A percentile compares a stretch with the other conserved stretches of the same genome.
phyloP scores from a whole-genome alignment of 2,329 filamentous ascomycete species.

The Podosphaera leucotricha region DNA sequence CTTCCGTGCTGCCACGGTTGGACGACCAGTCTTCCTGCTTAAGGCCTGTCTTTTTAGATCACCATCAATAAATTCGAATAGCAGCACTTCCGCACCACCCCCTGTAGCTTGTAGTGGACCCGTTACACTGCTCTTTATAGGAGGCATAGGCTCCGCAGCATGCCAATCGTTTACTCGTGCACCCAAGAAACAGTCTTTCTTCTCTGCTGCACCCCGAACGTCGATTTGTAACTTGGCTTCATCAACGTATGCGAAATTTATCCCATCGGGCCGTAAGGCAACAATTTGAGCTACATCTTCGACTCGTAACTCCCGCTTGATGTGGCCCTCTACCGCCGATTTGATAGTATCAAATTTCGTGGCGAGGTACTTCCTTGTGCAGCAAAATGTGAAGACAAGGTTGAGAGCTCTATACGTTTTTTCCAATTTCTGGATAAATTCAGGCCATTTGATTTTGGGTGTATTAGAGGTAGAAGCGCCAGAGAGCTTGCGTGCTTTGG shows the following conservation, averaged over 20 bases:
- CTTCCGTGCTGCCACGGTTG: slow-evolving; percentile 40
- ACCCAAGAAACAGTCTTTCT: slow-evolving; percentile 39
- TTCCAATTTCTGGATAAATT: slow-evolving; percentile 45
- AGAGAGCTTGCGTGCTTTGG: slow-evolving; percentile 22
- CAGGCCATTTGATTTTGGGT: slow-evolving; percentile 36
- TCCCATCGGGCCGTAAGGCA: slow-evolving; percentile 49
- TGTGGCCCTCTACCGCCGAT: slow-evolving; percentile 63
- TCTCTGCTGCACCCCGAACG: slow-evolving; percentile 36
- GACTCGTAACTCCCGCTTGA: slow-evolving; percentile 41
- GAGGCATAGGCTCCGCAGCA: slow-evolving; percentile 24
- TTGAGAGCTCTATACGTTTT: slow-evolving; percentile 70
- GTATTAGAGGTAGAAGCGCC: slow-evolving; percentile 15
- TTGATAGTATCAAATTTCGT: slow-evolving; percentile 84
- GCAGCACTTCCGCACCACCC: slow-evolving; percentile 42
- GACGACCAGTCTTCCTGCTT: slow-evolving; percentile 48
- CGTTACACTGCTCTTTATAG: slow-evolving; percentile 31
- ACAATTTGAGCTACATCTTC: slow-evolving; percentile 69
- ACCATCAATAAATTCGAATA: slow-evolving; percentile 83
- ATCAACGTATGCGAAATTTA: slow-evolving; percentile 72
- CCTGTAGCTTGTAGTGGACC: slow-evolving; percentile 18
- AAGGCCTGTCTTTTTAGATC: slow-evolving; percentile 65
- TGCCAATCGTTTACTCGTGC: slow-evolving; percentile 27
- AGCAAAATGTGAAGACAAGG: slow-evolving; percentile 85
- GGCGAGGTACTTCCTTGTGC: slow-evolving; percentile 70
- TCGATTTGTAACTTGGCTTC: slow-evolving; percentile 65